Percentiles rank a stretch among this genome's conserved stretches.
Conservation (phyloP, 2,329 filamentous ascomycete species). For the Trichoderma citrinoviride region DNA sequence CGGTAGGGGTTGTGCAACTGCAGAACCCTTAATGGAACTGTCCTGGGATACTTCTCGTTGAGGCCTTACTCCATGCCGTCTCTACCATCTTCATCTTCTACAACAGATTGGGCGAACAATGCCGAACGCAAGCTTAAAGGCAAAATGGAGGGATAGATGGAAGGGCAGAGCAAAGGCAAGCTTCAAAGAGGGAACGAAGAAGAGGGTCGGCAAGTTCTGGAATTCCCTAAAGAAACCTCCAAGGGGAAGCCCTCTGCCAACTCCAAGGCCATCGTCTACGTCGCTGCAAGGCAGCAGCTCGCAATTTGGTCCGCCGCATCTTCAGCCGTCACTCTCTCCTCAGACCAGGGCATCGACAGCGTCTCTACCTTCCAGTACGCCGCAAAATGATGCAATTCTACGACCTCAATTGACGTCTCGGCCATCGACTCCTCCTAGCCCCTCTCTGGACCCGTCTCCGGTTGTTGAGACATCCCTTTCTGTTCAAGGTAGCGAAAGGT, state of each 20-base stretch:
- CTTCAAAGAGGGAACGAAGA: neutral
- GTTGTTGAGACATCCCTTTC: neutral
- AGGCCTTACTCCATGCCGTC: too few relatives aligned
- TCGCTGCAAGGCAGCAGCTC: neutral
- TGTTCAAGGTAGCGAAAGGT: neutral
- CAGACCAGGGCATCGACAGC: neutral
- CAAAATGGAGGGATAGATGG: too few relatives aligned
- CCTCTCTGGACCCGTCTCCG: neutral
- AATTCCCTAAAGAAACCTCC: neutral
- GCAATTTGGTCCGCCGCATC: neutral
- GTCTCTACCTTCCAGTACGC: neutral
- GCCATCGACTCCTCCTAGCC: neutral
- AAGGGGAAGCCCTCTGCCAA: neutral
- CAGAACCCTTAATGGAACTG: too few relatives aligned
- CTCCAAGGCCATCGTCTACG: neutral
- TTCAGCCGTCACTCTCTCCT: neutral
- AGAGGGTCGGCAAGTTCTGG: neutral
- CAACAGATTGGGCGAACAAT: too few relatives aligned
- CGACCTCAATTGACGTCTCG: neutral
- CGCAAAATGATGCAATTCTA: neutral
- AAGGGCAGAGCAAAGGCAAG: neutral
- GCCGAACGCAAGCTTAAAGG: too few relatives aligned
- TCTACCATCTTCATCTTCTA: too few relatives aligned
- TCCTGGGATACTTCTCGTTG: too few relatives aligned
- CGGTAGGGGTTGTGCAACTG: too few relatives aligned